A percentile compares a stretch with the other conserved stretches of the same genome.
Conservation (phyloP, 1,284 basidiomycete genomes). For the Ustilago hordei region DNA sequence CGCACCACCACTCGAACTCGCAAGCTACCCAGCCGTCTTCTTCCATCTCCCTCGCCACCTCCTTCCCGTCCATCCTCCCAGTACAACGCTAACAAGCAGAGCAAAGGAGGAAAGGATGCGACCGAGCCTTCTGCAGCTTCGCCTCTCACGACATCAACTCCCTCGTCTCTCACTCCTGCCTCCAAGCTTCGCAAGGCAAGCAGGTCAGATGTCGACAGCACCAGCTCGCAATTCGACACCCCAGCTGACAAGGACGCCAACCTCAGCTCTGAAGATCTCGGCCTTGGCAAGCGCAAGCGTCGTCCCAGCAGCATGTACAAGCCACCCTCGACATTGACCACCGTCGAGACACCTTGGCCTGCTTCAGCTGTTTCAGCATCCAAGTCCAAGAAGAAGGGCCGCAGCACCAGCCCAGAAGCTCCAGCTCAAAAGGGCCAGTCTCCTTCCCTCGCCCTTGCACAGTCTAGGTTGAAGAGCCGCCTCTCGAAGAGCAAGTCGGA, state of each 20-base stretch:
- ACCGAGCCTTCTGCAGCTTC: slow-evolving; percentile 4
- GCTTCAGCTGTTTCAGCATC: slow-evolving; percentile 14
- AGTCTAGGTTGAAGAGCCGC: slow-evolving; percentile 31
- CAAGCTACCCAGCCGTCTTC: slow-evolving; percentile 50
- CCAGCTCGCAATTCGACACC: slow-evolving; percentile 15
- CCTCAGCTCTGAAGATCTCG: slow-evolving; percentile 21
- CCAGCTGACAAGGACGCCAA: slow-evolving; percentile 26
- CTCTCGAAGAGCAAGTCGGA: slow-evolving; percentile 27
- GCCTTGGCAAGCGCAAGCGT: slow-evolving; percentile 58
- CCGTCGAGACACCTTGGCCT: slow-evolving; percentile 33
- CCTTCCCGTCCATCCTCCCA: slow-evolving; percentile 40
- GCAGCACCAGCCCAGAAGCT: slow-evolving; percentile 41
- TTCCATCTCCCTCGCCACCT: slow-evolving; percentile 52
- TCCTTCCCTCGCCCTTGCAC: slow-evolving; percentile 13
- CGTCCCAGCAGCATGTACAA: slow-evolving; percentile 62
- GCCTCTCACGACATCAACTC: slow-evolving; percentile 8
- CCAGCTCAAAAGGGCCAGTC: slow-evolving; percentile 21
- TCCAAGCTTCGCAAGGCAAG: slow-evolving; percentile 21
- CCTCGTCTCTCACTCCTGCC: slow-evolving; percentile 2
- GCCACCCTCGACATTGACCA: slow-evolving; percentile 57
- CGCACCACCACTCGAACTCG: slow-evolving; percentile 52
- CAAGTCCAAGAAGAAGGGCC: slow-evolving; percentile 47
- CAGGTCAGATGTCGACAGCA: slow-evolving; percentile 22
- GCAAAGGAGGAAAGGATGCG: slow-evolving; percentile 34
- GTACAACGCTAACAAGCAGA: slow-evolving; percentile 33